Evolutionary conservation across 768 basidiomycete genomes (phyloP).

Genomic region (Pisolithus tinctorius): DNA sequence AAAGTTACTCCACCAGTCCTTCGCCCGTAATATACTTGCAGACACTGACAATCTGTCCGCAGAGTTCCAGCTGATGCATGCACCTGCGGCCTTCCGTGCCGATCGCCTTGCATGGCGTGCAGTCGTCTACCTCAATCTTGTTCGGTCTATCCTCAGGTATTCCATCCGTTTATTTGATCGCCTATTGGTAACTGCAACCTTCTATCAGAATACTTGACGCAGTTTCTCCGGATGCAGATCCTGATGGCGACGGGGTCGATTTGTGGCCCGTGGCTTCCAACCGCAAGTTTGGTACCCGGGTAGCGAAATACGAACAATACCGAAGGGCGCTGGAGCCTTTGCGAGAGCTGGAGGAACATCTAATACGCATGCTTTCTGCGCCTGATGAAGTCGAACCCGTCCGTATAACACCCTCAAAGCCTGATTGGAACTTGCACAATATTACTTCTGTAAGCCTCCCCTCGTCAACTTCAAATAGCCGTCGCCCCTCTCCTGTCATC

Average conservation of each 20-base stretch:
- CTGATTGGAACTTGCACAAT: slow-evolving; percentile 32
- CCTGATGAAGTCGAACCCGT: slow-evolving; percentile 63
- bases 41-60: slow-evolving; percentile 17
- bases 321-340: slow-evolving; percentile 60
- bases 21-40: neutral
- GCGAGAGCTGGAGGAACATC: slow-evolving; percentile 58
- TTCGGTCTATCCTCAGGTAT: slow-evolving; percentile 72
- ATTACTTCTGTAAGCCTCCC: slow-evolving; percentile 9
- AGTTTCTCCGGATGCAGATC: slow-evolving; percentile 58
- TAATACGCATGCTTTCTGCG: slow-evolving; percentile 61
- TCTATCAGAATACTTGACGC: slow-evolving; percentile 61
- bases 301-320: slow-evolving; percentile 59
- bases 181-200: slow-evolving; percentile 1
- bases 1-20: neutral
- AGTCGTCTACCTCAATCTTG: slow-evolving; percentile 84
- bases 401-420: slow-evolving; percentile 37
- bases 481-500: slow-evolving; percentile 38
- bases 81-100: slow-evolving; percentile 67
- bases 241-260: slow-evolving; percentile 50
- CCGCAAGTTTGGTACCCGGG: slow-evolving; percentile 39
- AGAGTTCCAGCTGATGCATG: slow-evolving; percentile 84
- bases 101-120: slow-evolving; percentile 83
- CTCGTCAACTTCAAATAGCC: slow-evolving; percentile 24
- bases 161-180: slow-evolving; percentile 6
- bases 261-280: slow-evolving; percentile 39